phyloP scores from a whole-genome alignment of 164 flowering plant species.

The Aristolochia contorta region DNA sequence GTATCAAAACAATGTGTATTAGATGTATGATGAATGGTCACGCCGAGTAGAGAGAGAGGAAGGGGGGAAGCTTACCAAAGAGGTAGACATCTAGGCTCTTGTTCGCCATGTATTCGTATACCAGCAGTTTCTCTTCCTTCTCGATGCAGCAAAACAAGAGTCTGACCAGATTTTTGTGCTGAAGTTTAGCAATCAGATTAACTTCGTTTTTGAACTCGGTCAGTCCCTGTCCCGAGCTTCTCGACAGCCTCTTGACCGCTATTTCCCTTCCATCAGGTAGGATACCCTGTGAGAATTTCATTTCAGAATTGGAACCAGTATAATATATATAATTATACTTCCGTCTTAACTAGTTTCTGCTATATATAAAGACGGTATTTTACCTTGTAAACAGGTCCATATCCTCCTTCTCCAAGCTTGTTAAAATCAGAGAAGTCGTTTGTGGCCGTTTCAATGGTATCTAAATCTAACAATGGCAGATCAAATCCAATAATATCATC shows the following conservation, averaged over 20 bases:
- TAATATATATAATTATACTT: too few relatives aligned
- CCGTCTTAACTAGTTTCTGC: not conserved
- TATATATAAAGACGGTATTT: not conserved
- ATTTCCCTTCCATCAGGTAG: slow-evolving; percentile 21
- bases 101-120: slow-evolving; percentile 35
- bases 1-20: not conserved
- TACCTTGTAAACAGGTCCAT: slow-evolving; percentile 4
- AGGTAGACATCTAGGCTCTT: slow-evolving; percentile 21
- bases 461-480: not conserved
- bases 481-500: not conserved
- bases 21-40: not conserved
- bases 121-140: slow-evolving; percentile 23
- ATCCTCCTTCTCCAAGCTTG: slow-evolving; percentile 4
- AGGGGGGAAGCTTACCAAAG: slow-evolving; percentile 13
- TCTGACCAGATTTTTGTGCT: slow-evolving; percentile 32
- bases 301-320: not conserved
- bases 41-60: not conserved
- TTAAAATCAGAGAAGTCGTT: not conserved
- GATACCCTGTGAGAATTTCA: slow-evolving; percentile 13
- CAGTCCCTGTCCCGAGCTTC: slow-evolving; percentile 26
- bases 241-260: slow-evolving; percentile 35
- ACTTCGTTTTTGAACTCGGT: slow-evolving; percentile 32
- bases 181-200: slow-evolving; percentile 25
- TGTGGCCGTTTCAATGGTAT: not conserved
- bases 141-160: slow-evolving; percentile 28